phyloP scores from a whole-genome alignment of 2,329 filamentous ascomycete genomes.

The Aspergillus hortae region DNA sequence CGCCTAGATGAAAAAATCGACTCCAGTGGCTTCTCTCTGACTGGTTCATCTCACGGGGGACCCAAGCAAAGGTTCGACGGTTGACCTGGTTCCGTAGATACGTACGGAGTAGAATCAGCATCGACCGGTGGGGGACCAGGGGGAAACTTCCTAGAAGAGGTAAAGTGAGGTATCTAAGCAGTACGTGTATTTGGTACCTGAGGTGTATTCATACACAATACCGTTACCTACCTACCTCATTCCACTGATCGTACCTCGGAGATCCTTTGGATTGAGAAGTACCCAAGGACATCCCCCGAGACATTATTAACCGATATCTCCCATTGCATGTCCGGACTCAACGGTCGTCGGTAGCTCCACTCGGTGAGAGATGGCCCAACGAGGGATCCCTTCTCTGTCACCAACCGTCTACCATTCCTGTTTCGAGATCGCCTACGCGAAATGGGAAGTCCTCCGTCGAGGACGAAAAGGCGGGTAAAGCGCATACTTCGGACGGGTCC shows the following conservation, averaged over 20 bases:
- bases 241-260: no score
- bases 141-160: background rate
- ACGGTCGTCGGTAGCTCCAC: no score
- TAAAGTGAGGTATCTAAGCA: no score
- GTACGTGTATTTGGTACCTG: background rate
- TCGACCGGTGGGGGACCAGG: slow-evolving; percentile 1
- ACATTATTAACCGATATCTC: no score
- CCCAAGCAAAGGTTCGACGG: slow-evolving; percentile 1
- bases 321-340: no score
- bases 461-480: background rate
- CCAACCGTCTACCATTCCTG: background rate
- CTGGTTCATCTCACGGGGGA: slow-evolving; percentile 1
- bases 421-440: background rate
- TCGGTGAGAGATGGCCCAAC: no score
- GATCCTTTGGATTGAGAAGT: no score
- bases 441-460: background rate
- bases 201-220: background rate
- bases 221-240: no score
- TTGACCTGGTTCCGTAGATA: background rate
- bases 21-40: background rate
- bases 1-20: background rate
- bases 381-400: no score
- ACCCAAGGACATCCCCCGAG: no score
- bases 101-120: background rate
- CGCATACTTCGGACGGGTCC: background rate